Evolutionary conservation across 345 rosid genomes (phyloP).

Genomic region (Syzygium aqueum): DNA sequence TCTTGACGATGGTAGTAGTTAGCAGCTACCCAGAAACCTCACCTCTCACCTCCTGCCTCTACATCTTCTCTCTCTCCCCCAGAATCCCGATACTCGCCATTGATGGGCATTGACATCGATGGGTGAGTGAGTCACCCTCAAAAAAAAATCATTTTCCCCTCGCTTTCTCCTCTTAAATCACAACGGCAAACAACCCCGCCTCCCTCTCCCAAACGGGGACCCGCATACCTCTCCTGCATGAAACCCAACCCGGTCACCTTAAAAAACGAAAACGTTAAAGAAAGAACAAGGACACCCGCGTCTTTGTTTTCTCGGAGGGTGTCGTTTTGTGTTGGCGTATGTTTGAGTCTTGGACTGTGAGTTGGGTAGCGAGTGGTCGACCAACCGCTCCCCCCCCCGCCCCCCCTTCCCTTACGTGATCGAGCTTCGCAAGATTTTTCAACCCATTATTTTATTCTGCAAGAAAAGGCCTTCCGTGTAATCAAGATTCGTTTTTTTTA

Average conservation of each 20-base stretch:
- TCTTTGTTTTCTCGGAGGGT: neutral
- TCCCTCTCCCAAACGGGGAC: neutral
- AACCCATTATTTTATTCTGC: neutral
- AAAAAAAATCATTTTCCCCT: neutral
- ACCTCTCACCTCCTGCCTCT: neutral
- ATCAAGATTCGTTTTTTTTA: neutral
- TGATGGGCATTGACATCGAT: neutral
- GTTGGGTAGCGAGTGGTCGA: constrained; percentile 2
- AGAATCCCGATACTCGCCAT: neutral
- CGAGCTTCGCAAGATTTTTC: neutral
- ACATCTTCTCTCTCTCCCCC: neutral
- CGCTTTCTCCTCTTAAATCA: neutral
- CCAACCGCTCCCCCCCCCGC: neutral
- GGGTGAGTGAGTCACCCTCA: neutral
- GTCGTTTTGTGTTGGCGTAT: neutral
- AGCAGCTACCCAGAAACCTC: neutral
- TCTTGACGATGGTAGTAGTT: neutral
- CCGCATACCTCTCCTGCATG: neutral
- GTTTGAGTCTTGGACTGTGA: neutral
- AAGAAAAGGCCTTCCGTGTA: neutral
- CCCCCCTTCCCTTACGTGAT: neutral
- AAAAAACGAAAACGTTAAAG: neutral
- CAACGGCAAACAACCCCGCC: neutral
- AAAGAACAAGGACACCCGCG: neutral
- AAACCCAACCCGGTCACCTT: neutral